Conservation (phyloP, 164 flowering plant genomes). For the Stephania cephalantha region DNA sequence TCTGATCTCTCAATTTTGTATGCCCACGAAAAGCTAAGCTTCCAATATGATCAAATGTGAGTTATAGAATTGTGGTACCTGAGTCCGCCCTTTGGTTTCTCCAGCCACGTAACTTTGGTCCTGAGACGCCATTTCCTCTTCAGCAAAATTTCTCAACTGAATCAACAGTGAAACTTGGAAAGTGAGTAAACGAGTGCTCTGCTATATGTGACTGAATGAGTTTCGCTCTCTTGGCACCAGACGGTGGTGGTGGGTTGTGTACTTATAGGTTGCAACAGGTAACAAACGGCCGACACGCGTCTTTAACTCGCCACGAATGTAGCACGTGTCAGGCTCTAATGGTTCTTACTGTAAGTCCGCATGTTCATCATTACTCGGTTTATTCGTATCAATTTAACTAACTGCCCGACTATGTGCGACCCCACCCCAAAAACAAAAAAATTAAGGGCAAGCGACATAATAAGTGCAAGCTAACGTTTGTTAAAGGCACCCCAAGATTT, state of each 20-base stretch:
- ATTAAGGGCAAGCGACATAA: no score
- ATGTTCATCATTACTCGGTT: no score
- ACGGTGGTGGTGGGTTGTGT: background rate
- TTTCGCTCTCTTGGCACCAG: background rate
- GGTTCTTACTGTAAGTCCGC: background rate
- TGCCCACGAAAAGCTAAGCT: no score
- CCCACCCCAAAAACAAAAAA: no score
- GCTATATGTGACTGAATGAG: background rate
- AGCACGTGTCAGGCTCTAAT: background rate
- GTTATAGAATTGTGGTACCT: background rate
- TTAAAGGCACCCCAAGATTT: no score
- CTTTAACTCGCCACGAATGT: background rate
- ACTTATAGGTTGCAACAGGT: conserved; percentile 1
- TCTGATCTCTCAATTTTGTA: no score
- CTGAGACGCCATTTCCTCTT: conserved; percentile 9
- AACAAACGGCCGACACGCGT: background rate
- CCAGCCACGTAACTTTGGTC: conserved; percentile 18
- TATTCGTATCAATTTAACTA: no score
- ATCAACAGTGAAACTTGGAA: background rate
- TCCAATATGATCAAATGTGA: background rate
- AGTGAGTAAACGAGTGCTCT: no score
- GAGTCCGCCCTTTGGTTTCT: conserved; percentile 15
- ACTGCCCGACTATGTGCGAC: no score
- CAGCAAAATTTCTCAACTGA: no score
- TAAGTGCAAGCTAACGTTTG: no score